phyloP scores from a whole-genome alignment of 1,284 basidiomycete species.

The Papiliotrema laurentii region DNA sequence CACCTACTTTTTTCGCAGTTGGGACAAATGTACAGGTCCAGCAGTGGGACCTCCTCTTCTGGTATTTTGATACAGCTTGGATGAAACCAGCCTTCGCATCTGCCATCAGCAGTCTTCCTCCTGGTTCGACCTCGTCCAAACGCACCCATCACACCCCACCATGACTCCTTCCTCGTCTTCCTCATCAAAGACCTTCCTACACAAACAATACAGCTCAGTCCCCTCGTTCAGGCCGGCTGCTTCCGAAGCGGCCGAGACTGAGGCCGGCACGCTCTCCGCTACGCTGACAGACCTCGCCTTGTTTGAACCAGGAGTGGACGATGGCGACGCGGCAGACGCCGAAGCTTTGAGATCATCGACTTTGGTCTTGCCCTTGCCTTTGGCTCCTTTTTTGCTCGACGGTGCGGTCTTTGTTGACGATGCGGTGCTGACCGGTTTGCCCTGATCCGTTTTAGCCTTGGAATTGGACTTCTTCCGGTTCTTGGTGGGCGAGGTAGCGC shows the following conservation, averaged over 20 bases:
- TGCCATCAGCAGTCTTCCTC: slow-evolving; percentile 12
- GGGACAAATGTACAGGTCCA: slow-evolving; percentile 43
- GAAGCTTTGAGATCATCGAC: slow-evolving; percentile 3
- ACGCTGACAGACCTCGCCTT: neutral
- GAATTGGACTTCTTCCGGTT: neutral
- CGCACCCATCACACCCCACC: slow-evolving; percentile 42
- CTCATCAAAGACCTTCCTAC: slow-evolving; percentile 30
- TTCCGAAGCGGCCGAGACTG: neutral
- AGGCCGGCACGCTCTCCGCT: neutral
- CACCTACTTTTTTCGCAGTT: slow-evolving; percentile 36
- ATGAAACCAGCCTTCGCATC: slow-evolving; percentile 46
- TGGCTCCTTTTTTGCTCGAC: slow-evolving; percentile 1
- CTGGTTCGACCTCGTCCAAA: neutral
- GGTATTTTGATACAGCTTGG: slow-evolving; percentile 34
- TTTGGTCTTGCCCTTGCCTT: slow-evolving; percentile 21
- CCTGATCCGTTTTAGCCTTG: neutral
- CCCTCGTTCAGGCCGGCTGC: no score
- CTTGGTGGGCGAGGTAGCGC: neutral
- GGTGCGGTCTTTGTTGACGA: neutral
- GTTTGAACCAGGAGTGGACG: neutral
- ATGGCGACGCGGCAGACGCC: neutral
- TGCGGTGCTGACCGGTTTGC: no score
- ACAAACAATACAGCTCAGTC: slow-evolving; percentile 38
- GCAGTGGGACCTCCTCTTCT: slow-evolving; percentile 30
- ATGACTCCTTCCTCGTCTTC: slow-evolving; percentile 37